Conservation (phyloP, 176 grass and related monocot species). For the Alloteropsis semialata region DNA sequence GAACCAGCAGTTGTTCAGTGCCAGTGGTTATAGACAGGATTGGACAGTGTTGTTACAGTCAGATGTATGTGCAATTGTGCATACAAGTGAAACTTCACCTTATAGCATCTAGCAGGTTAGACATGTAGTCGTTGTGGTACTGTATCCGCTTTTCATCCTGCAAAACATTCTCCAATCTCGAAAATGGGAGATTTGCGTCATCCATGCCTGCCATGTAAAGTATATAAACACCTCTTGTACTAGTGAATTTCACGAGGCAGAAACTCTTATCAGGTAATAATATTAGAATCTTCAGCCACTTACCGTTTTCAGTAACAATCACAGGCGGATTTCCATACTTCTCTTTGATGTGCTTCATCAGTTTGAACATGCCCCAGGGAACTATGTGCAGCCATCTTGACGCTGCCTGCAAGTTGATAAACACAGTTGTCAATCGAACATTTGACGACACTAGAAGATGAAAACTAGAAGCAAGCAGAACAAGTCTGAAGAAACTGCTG, state of each 20-base stretch:
- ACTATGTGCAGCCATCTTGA: slow-evolving; percentile 91
- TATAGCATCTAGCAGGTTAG: slow-evolving; percentile 67
- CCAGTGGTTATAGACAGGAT: not conserved
- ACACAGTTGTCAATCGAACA: not conserved
- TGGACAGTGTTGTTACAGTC: not conserved
- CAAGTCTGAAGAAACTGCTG: not conserved
- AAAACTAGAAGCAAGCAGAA: not conserved
- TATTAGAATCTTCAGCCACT: not conserved
- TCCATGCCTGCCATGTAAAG: slow-evolving; percentile 89
- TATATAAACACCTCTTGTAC: not conserved
- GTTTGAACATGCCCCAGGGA: slow-evolving; percentile 74
- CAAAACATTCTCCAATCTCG: slow-evolving; percentile 42
- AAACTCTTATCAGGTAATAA: not conserved
- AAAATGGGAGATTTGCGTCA: slow-evolving; percentile 59
- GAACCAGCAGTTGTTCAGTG: not conserved
- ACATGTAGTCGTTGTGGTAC: slow-evolving; percentile 85
- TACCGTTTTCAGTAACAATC: slow-evolving; percentile 89
- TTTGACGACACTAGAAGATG: not conserved
- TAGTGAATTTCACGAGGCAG: not conserved
- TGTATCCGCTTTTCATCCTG: slow-evolving; percentile 85
- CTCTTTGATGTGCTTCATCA: slow-evolving; percentile 85
- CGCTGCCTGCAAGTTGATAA: slow-evolving; percentile 51
- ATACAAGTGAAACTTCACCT: slow-evolving; percentile 31
- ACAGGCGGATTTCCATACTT: slow-evolving; percentile 75
- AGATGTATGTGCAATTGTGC: not conserved